phyloP scores from a whole-genome alignment of 208 protist species.

The Leishmania tropica region DNA sequence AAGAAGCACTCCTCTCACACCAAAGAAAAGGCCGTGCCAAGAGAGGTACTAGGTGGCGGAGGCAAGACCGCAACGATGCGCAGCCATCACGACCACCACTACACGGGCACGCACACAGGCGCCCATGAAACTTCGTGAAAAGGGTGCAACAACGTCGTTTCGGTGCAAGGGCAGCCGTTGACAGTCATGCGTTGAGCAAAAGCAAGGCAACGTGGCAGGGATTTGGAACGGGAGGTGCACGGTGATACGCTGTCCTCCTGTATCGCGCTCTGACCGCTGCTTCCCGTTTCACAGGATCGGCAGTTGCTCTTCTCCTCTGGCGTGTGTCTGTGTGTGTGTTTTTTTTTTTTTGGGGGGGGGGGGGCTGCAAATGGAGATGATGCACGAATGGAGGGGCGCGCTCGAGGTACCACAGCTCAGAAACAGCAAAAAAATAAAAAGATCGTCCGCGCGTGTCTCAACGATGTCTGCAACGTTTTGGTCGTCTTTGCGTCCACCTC shows the following conservation, averaged over 20 bases:
- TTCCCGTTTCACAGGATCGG: neutral
- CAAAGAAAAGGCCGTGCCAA: neutral
- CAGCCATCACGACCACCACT: neutral
- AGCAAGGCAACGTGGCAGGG: neutral
- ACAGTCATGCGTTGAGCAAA: neutral
- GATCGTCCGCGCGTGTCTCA: neutral
- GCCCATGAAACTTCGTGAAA: neutral
- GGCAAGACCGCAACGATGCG: neutral
- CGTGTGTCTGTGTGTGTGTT: neutral
- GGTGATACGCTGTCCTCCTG: neutral
- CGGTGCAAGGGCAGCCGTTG: neutral
- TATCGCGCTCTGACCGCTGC: neutral
- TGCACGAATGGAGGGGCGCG: neutral
- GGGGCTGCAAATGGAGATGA: too few species aligned
- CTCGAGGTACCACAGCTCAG: neutral
- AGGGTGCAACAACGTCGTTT: neutral
- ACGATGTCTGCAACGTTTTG: neutral
- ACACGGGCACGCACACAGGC: neutral
- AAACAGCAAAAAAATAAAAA: neutral
- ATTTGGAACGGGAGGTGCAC: neutral
- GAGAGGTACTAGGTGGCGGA: neutral
- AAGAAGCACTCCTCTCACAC: neutral
- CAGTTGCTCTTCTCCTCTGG: neutral
- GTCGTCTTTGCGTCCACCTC: neutral
- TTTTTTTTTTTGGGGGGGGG: accelerated